Conservation (phyloP, 371 early-diverging fungal genomes). For the Lichtheimia corymbifera region DNA sequence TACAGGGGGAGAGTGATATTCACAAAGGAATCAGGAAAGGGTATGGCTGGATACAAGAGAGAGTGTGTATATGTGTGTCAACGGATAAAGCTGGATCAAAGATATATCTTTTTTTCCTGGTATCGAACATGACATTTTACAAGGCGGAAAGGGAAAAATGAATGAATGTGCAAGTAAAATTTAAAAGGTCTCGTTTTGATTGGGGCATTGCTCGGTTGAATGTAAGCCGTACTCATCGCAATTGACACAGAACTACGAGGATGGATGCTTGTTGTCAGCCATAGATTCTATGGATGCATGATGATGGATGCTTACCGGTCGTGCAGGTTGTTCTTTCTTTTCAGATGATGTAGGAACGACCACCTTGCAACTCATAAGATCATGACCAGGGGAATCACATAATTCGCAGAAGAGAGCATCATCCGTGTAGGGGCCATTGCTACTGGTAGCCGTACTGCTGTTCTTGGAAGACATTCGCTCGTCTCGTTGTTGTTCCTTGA, state of each 20-base stretch:
- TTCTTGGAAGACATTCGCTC: neutral
- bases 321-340: constrained; percentile 3
- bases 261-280: neutral
- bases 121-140: constrained; percentile 16
- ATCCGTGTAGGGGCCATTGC: constrained; percentile 12
- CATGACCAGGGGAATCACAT: constrained; percentile 70
- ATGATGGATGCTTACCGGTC: constrained; percentile 12
- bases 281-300: neutral
- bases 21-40: too few relatives aligned
- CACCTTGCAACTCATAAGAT: constrained; percentile 64
- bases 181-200: constrained; percentile 28
- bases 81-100: too few relatives aligned
- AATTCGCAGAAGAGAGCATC: constrained; percentile 60
- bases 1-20: too few relatives aligned
- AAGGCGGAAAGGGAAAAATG: neutral
- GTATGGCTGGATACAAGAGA: too few relatives aligned
- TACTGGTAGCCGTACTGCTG: constrained; percentile 5
- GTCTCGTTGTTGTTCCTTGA: constrained; percentile 9
- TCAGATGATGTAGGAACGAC: constrained; percentile 19
- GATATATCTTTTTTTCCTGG: constrained; percentile 1
- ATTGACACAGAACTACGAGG: constrained; percentile 21
- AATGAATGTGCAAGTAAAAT: neutral
- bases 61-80: too few relatives aligned
- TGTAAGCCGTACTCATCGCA: constrained; percentile 27
- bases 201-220: constrained; percentile 17